These are phyloP conservation scores for Peribolospora baueri DNA, from an alignment of 768 basidiomycete species.

Conservation along the genomic window DNA sequence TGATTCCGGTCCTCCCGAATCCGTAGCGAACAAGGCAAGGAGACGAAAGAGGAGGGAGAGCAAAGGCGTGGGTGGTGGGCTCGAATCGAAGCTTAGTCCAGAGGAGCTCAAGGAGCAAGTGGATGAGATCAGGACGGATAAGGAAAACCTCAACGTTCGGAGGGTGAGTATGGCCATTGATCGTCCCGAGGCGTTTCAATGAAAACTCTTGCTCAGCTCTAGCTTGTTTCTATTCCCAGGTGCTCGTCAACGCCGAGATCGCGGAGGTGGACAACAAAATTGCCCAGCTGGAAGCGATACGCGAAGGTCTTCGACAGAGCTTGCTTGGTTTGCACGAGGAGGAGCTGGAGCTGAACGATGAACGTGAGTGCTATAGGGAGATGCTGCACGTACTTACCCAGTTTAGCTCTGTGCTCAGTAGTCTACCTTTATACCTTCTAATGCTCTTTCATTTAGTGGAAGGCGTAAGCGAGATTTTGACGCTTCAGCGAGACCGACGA, in stretches of 20 bases:
- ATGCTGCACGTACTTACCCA: not conserved
- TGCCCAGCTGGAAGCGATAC: constrained; percentile 51
- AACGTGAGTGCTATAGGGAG: constrained; percentile 32
- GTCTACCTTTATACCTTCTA: not conserved
- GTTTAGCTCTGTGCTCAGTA: not conserved
- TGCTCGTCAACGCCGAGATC: constrained; percentile 64
- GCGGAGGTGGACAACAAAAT: constrained; percentile 76
- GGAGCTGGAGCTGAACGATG: constrained; percentile 87
- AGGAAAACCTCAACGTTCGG: constrained; percentile 73
- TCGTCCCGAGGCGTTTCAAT: not conserved
- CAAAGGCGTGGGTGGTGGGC: not conserved
- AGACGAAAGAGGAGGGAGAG: constrained; percentile 30
- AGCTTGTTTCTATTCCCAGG: constrained; percentile 25
- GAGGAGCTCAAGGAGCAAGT: constrained; percentile 66
- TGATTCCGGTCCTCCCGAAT: constrained; percentile 3
- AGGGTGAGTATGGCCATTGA: constrained; percentile 32
- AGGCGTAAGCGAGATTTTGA: constrained; percentile 63
- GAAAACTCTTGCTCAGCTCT: constrained; percentile 5
- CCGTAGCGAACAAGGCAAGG: constrained; percentile 24
- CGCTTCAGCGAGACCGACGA: constrained; percentile 4
- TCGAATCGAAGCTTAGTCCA: constrained; percentile 14
- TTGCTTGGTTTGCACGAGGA: constrained; percentile 76
- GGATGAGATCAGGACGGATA: constrained; percentile 66
- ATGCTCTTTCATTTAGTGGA: constrained; percentile 35
- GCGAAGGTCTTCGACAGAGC: constrained; percentile 54